phyloP scores from a whole-genome alignment of 768 basidiomycete species.

The Atractiella rhizophila region DNA sequence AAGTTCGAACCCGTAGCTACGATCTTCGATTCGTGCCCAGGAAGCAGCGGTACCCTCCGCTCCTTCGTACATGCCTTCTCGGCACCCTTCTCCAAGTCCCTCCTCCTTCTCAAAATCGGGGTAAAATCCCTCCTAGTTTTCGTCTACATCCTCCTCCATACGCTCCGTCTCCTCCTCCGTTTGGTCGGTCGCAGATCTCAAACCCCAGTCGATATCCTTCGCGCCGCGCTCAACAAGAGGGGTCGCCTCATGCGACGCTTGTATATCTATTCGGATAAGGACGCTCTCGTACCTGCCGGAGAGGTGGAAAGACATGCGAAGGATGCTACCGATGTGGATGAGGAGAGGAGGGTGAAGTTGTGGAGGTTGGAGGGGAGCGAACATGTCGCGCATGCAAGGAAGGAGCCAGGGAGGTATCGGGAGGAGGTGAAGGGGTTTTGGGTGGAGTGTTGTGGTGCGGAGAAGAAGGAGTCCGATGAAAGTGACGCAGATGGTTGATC shows the following conservation, averaged over 20 bases:
- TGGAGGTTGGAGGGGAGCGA: constrained; percentile 8
- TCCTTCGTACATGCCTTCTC: too few relatives aligned
- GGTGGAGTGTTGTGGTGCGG: constrained; percentile 20
- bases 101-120: too few relatives aligned
- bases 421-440: constrained; percentile 7
- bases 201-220: too few relatives aligned
- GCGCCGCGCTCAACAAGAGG: constrained; percentile 8
- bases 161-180: too few relatives aligned
- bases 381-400: constrained; percentile 13
- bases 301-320: constrained; percentile 13
- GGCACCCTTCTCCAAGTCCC: too few relatives aligned
- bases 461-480: constrained; percentile 38
- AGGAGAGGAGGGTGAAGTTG: neutral
- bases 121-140: too few relatives aligned
- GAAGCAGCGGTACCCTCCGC: too few relatives aligned
- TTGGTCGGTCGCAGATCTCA: too few relatives aligned
- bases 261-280: constrained; percentile 14
- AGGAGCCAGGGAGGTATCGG: constrained; percentile 13
- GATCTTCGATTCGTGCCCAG: too few relatives aligned
- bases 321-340: neutral
- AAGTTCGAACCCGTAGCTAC: too few relatives aligned
- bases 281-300: constrained; percentile 9
- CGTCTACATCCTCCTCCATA: too few relatives aligned
- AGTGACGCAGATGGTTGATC: constrained; percentile 27
- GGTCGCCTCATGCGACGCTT: constrained; percentile 8